A percentile compares a stretch with the other conserved stretches of the same genome.
phyloP scores from a whole-genome alignment of 2,329 filamentous ascomycete species.

The Trichoderma lentiforme region DNA sequence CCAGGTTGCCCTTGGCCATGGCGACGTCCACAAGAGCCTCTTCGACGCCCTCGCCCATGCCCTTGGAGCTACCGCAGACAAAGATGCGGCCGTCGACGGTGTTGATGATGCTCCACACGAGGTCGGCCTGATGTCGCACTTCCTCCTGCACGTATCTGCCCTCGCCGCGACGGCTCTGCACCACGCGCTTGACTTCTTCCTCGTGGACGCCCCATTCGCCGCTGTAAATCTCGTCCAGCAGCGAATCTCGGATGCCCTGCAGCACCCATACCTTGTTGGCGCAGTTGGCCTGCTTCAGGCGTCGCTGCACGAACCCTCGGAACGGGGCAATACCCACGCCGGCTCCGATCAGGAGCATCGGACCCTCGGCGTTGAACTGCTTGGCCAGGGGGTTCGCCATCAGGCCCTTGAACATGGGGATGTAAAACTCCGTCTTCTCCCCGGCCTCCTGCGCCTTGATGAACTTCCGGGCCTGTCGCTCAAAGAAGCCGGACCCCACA shows the following conservation, averaged over 20 bases:
- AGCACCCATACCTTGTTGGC: conserved; percentile 98
- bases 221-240: conserved; percentile 93
- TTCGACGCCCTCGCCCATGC: conserved; percentile 97
- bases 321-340: conserved; percentile 97
- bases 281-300: conserved; percentile 90
- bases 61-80: conserved; percentile 90
- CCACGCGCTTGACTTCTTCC: conserved; percentile 77
- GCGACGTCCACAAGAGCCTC: conserved; percentile 82
- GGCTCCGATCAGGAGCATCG: conserved; percentile 95
- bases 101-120: conserved; percentile 99
- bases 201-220: conserved; percentile 96
- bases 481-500: conserved; percentile 89
- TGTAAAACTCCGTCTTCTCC: conserved; percentile 60
- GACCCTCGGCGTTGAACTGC: conserved; percentile 88
- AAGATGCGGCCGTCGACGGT: conserved; percentile 93
- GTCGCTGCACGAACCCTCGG: conserved; percentile 92
- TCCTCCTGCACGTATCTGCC: conserved; percentile 96
- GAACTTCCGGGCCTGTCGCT: conserved; percentile 73
- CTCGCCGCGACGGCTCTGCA: conserved; percentile 71
- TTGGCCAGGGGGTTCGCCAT: conserved; percentile 95
- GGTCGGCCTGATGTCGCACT: conserved; percentile 81
- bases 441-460: conserved; percentile 65
- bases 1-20: conserved; percentile 87
- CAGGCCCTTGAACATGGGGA: conserved; percentile 97
- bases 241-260: conserved; percentile 88